Evolutionary conservation across 129 eudicot species (phyloP).

Genomic region (Helichrysum umbraculigerum): DNA sequence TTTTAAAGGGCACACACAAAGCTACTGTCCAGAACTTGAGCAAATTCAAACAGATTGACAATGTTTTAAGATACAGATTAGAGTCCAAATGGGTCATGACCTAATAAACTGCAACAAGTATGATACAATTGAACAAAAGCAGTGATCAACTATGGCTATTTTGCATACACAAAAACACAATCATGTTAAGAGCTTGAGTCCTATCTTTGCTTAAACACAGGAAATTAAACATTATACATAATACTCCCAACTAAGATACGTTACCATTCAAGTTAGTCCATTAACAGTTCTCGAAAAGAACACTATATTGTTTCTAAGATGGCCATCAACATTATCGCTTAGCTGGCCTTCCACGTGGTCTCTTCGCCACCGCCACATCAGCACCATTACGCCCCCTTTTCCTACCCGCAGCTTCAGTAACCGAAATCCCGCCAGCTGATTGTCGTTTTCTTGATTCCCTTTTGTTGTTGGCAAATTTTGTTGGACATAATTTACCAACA

Average conservation of each 20-base stretch:
- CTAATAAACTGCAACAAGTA: not conserved
- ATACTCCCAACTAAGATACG: too few relatives aligned
- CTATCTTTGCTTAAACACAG: too few relatives aligned
- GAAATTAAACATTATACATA: too few relatives aligned
- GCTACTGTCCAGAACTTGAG: conserved; percentile 67
- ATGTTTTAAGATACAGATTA: conserved; percentile 44
- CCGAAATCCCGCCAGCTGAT: not conserved
- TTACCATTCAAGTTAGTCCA: too few relatives aligned
- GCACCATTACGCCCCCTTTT: not conserved
- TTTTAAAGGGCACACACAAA: conserved; percentile 46
- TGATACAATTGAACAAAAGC: not conserved
- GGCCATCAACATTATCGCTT: too few relatives aligned
- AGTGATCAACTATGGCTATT: too few relatives aligned
- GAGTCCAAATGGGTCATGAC: conserved; percentile 59
- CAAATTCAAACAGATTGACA: conserved; percentile 32
- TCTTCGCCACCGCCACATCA: not conserved
- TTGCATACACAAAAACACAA: too few relatives aligned
- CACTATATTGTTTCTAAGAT: too few relatives aligned
- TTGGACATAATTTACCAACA: too few relatives aligned
- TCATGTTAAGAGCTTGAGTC: too few relatives aligned
- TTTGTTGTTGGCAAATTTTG: too few relatives aligned
- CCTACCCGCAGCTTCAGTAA: not conserved
- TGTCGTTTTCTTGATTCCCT: not conserved
- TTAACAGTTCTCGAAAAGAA: too few relatives aligned
- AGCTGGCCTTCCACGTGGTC: not conserved